A percentile compares a stretch with the other conserved stretches of the same genome.
Conservation (phyloP, 169 alveolate genomes). For the Plasmodium sp. region DNA sequence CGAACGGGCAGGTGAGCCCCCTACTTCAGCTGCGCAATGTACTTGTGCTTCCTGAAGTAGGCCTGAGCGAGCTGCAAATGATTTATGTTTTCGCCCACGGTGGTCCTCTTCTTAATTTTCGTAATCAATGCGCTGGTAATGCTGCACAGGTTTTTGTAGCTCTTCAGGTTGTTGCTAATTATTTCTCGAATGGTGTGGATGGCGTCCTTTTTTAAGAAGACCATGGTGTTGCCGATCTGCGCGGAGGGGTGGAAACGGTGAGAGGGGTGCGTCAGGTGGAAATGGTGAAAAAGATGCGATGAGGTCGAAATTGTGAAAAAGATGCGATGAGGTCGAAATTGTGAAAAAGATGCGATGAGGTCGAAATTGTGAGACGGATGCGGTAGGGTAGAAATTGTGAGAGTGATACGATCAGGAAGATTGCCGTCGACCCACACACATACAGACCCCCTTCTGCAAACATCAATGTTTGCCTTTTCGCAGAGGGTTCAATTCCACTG, state of each 20-base stretch:
- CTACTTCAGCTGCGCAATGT: slow-evolving; percentile 19
- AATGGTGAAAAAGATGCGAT: background rate
- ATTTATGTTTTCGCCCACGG: slow-evolving; percentile 23
- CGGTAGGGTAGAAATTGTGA: background rate
- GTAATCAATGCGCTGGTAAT: slow-evolving; percentile 42
- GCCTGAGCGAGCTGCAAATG: slow-evolving; percentile 61
- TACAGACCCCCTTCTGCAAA: background rate
- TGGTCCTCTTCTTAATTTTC: slow-evolving; percentile 30
- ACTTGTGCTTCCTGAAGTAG: slow-evolving; percentile 48
- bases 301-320: background rate
- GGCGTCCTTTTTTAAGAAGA: slow-evolving; percentile 60
- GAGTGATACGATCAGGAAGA: too few species aligned
- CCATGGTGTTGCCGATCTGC: slow-evolving; percentile 63
- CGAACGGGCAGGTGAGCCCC: background rate
- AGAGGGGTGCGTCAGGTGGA: background rate
- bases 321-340: background rate
- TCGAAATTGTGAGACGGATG: background rate
- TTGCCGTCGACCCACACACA: background rate
- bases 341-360: too few species aligned
- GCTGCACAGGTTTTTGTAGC: slow-evolving; percentile 38
- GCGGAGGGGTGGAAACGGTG: background rate
- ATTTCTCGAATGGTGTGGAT: slow-evolving; percentile 14
- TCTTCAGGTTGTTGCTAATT: slow-evolving; percentile 21
- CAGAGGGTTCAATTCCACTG: background rate
- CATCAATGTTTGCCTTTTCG: background rate